phyloP scores from a whole-genome alignment of 257 asterid species.

The Cinchona pubescens region DNA sequence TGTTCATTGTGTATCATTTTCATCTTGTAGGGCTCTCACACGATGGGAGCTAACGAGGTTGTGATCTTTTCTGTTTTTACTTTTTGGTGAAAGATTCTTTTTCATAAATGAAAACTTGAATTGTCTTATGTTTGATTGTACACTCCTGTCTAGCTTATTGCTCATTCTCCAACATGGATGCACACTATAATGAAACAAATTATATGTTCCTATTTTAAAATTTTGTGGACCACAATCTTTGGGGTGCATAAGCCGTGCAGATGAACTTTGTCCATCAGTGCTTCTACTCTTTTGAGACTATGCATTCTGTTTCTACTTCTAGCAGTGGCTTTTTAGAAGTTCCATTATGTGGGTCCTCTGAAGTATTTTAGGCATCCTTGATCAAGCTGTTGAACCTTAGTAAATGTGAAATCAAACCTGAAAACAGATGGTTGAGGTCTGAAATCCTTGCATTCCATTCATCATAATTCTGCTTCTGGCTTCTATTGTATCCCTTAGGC shows the following conservation, averaged over 20 bases:
- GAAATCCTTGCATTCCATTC: background rate
- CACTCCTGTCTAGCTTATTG: background rate
- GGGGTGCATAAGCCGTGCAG: too few relatives aligned
- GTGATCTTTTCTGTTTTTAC: background rate
- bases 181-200: background rate
- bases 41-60: background rate
- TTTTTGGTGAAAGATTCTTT: background rate
- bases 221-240: too few relatives aligned
- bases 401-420: background rate
- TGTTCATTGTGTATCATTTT: background rate
- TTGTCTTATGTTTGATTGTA: background rate
- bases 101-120: background rate
- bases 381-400: background rate
- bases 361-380: slow-evolving; percentile 5
- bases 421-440: background rate
- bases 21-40: background rate
- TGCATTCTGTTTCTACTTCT: too few relatives aligned
- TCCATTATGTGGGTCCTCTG: too few relatives aligned
- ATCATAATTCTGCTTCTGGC: background rate
- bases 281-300: too few relatives aligned
- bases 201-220: too few relatives aligned
- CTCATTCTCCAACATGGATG: background rate
- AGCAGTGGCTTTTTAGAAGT: too few relatives aligned
- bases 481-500: slow-evolving; percentile 47
- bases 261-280: too few relatives aligned